Evolutionary conservation across 2,329 filamentous ascomycete species (phyloP).

Genomic region (Periconia sp.): DNA sequence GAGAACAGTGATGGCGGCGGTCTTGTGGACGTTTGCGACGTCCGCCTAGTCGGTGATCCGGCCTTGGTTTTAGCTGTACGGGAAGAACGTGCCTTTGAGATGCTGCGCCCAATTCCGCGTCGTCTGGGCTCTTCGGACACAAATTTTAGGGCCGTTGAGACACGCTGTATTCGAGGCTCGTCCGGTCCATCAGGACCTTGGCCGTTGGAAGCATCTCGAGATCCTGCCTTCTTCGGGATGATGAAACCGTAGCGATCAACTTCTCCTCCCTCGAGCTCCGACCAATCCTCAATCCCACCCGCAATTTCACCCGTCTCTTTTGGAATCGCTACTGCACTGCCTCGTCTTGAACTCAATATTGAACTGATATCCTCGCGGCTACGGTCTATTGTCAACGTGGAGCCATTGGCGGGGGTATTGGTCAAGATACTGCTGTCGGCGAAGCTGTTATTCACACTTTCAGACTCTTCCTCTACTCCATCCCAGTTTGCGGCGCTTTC

Average conservation of each 20-base stretch:
- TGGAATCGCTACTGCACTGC: constrained; percentile 44
- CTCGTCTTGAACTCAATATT: constrained; percentile 33
- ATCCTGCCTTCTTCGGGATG: constrained; percentile 47
- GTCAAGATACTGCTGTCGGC: constrained; percentile 29
- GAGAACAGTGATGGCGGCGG: constrained; percentile 49
- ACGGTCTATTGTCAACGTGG: constrained; percentile 33
- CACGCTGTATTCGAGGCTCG: constrained; percentile 57
- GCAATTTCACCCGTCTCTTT: constrained; percentile 64
- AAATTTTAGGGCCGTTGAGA: constrained; percentile 65
- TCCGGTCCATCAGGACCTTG: constrained; percentile 37
- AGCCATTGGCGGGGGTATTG: constrained; percentile 32
- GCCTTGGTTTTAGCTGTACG: constrained; percentile 45
- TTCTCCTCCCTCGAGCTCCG: constrained; percentile 63
- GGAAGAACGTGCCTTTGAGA: constrained; percentile 55
- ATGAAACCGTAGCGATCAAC: constrained; percentile 73
- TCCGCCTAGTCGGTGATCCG: constrained; percentile 47
- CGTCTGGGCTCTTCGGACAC: constrained; percentile 62
- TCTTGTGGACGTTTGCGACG: constrained; percentile 51
- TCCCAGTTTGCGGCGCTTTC: constrained; percentile 59
- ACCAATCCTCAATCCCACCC: constrained; percentile 70
- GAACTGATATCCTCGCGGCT: constrained; percentile 35
- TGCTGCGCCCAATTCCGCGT: constrained; percentile 57
- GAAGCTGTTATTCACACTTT: constrained; percentile 25
- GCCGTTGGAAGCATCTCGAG: constrained; percentile 34
- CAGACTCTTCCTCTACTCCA: constrained; percentile 25